Evolutionary conservation across 2,329 filamentous ascomycete species (phyloP).

Genomic region (Beauveria medogensis): DNA sequence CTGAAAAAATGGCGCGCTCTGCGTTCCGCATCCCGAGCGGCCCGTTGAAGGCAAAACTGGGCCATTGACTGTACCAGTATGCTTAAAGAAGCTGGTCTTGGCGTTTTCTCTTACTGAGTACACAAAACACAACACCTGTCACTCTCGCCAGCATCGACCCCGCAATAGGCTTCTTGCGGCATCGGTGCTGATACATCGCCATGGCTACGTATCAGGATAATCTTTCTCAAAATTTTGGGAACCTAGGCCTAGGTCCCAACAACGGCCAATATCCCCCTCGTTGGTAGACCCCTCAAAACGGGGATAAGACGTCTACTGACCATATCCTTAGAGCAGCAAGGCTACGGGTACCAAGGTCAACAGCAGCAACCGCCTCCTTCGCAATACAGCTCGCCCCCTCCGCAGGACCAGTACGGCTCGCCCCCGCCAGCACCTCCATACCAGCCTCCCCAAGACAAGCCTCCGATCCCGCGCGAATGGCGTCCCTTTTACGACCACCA

Average conservation of each 20-base stretch:
- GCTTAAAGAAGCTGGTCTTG: not conserved
- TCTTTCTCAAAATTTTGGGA: slow-evolving; percentile 9
- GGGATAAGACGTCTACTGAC: not conserved
- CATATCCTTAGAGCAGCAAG: not conserved
- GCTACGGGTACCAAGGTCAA: slow-evolving; percentile 5
- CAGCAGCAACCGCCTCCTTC: not conserved
- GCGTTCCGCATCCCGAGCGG: slow-evolving; percentile 4
- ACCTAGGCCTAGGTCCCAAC: slow-evolving; percentile 9
- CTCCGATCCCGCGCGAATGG: slow-evolving; percentile 54
- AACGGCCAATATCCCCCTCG: slow-evolving; percentile 8
- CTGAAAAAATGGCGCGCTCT: not conserved
- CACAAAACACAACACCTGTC: not conserved
- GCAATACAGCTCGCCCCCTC: slow-evolving; percentile 3
- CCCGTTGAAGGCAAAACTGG: not conserved
- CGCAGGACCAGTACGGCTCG: slow-evolving; percentile 6
- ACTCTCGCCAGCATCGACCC: not conserved
- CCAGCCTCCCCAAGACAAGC: slow-evolving; percentile 29
- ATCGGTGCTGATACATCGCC: not conserved
- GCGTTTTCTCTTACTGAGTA: not conserved
- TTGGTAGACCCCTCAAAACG: not conserved
- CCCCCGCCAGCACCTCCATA: slow-evolving; percentile 19
- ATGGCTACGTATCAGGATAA: slow-evolving; percentile 10
- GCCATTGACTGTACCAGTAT: not conserved
- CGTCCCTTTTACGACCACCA: slow-evolving; percentile 53
- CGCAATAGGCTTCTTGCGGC: not conserved